Evolutionary conservation across 169 alveolate species (phyloP), one percentile per base, ranked within the genome.

Genomic region (Eimeria acervulina): DNA sequence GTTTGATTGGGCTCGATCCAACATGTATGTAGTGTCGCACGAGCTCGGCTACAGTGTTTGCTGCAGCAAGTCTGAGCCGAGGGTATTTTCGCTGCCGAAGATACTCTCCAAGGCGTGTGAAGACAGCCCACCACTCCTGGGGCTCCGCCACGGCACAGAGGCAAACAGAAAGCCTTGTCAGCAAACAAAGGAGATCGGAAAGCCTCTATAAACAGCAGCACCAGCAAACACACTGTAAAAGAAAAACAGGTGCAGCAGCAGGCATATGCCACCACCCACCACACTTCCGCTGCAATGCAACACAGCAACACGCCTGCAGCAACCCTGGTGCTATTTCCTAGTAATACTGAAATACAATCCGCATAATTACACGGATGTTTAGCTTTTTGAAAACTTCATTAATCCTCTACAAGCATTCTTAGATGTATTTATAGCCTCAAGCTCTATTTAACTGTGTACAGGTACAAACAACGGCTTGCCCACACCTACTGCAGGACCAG

Each of bases 31-130:
- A 87, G 81, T 87, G 94, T 26, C 83, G 47, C 78, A 87, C 81
- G 51, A 87, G 94, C 68, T 87, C 94, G 23, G 94, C 78, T 31
- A 31, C 94, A 59, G 94, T 40, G 42, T 31, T 61, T 87, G 94
- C 94, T n/a, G 94, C 94, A 61, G 94, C 94, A n/a, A 87, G 94
- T n/a, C 61, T 59, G 83, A 87, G 83, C 74, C 94, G 36, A 17
- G 94, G 94, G 61, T 87, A 87, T 44, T 63, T 87, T 33, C 61
- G 44, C 94, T 87, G 94, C 44, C 70, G 21, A 19, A 87, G 94
- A 33, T 63, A 66, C 19, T 87, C 83, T 40, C 47, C 74, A 26
- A 87, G 66, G 47, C 42, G 63, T 42, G 84, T 47, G 70, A 87
- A 87, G 83, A n/a, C 81, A 31, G 94, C 94, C 81, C 83, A 59